These are phyloP conservation scores for Thoreauomyces humboldtii DNA, from an alignment of 192 early-diverging fungal species.

Conservation along the genomic window DNA sequence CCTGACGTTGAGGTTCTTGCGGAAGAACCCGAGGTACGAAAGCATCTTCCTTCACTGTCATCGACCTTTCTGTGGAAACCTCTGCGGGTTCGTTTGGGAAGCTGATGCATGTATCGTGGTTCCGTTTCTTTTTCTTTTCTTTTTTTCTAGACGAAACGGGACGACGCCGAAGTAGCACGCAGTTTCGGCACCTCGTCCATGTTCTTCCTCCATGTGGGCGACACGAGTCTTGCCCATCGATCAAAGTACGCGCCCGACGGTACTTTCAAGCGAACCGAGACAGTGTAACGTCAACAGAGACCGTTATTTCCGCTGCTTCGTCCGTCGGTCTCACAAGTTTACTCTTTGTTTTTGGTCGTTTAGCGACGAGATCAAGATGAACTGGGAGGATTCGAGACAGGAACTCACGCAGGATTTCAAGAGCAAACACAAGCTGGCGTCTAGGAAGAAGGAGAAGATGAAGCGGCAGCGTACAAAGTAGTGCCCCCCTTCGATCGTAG, in stretches of 20 bases:
- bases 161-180: slow-evolving; percentile 11
- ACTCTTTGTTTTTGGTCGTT: background rate
- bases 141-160: background rate
- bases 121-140: background rate
- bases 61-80: too few relatives aligned
- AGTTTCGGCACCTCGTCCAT: slow-evolving; percentile 10
- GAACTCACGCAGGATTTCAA: slow-evolving; percentile 65
- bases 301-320: too few relatives aligned
- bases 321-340: too few relatives aligned
- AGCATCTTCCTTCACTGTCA: too few relatives aligned
- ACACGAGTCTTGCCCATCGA: slow-evolving; percentile 19
- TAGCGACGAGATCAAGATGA: slow-evolving; percentile 54
- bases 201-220: slow-evolving; percentile 30
- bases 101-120: too few relatives aligned
- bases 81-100: too few relatives aligned
- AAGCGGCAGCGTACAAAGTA: slow-evolving; percentile 17
- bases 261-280: slow-evolving; percentile 29
- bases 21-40: too few relatives aligned
- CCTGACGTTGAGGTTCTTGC: too few relatives aligned
- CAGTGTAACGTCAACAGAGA: too few relatives aligned
- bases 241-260: slow-evolving; percentile 26
- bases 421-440: slow-evolving; percentile 53
- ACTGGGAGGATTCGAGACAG: slow-evolving; percentile 54
- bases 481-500: too few relatives aligned
- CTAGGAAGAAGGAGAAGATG: slow-evolving; percentile 26